Evolutionary conservation across 2,329 filamentous ascomycete genomes (phyloP).

Genomic region (Fusarium vanettenii): DNA sequence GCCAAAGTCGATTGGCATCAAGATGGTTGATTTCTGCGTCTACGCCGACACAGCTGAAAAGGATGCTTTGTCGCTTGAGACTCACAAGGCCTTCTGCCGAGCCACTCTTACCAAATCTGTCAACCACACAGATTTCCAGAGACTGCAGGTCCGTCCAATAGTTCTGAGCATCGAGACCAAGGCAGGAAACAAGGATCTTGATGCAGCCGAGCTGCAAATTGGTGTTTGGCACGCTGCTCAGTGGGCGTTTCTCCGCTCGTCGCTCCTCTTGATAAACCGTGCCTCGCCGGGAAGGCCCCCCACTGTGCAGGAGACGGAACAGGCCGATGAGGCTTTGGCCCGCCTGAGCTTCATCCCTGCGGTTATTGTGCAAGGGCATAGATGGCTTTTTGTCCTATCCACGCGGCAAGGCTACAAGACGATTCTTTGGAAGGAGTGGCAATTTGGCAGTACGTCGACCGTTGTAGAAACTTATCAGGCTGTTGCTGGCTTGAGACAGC

Average conservation of each 20-base stretch:
- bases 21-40: not conserved
- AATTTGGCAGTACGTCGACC: not conserved
- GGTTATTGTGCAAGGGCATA: not conserved
- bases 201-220: not conserved
- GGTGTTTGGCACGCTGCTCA: not conserved
- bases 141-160: not conserved
- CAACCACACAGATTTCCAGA: not conserved
- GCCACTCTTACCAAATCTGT: not conserved
- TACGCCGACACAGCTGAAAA: not conserved
- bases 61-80: not conserved
- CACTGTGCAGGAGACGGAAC: not conserved
- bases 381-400: not conserved
- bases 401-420: not conserved
- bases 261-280: not conserved
- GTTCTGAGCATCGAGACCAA: not conserved
- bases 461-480: not conserved
- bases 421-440: not conserved
- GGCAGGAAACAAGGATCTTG: not conserved
- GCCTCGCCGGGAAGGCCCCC: not conserved
- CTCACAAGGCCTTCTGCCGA: not conserved
- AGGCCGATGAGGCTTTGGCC: not conserved
- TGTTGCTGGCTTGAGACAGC: not conserved
- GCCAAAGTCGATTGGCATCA: not conserved
- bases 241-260: not conserved
- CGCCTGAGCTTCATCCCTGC: not conserved